These are phyloP conservation scores for Penicillium psychrofluorescens DNA, from an alignment of 495 filamentous ascomycete species.

Conservation along the genomic window DNA sequence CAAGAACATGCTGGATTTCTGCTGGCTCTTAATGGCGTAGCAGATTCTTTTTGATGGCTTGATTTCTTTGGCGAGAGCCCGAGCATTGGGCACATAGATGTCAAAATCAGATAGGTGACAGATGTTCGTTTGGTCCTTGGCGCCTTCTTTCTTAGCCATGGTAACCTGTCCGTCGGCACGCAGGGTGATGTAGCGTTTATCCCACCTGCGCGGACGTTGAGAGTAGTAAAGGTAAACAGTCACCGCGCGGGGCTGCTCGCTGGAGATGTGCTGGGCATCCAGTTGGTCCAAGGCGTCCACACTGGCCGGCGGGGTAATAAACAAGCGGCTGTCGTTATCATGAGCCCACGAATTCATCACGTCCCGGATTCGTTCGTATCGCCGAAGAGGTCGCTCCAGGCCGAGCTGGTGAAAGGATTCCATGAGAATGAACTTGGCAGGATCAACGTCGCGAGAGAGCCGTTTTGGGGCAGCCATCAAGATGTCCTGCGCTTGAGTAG, in stretches of 20 bases:
- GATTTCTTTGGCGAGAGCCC: conserved; percentile 53
- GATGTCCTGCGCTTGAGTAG: conserved; percentile 69
- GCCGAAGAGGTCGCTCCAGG: conserved; percentile 76
- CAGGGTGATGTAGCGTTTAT: conserved; percentile 74
- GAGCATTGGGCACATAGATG: conserved; percentile 68
- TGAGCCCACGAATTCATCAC: conserved; percentile 88
- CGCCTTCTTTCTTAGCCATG: conserved; percentile 57
- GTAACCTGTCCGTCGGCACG: conserved; percentile 67
- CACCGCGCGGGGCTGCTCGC: conserved; percentile 50
- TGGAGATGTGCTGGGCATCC: conserved; percentile 45
- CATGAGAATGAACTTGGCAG: conserved; percentile 55
- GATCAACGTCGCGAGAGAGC: conserved; percentile 51
- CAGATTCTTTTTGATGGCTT: conserved; percentile 74
- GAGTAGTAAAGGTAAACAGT: conserved; percentile 73
- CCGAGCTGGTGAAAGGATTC: conserved; percentile 71
- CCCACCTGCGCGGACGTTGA: conserved; percentile 74
- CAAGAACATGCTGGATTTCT: conserved; percentile 80
- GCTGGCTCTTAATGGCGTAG: conserved; percentile 87
- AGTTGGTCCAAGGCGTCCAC: conserved; percentile 40
- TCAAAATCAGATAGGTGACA: conserved; percentile 95
- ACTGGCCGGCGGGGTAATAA: conserved; percentile 47
- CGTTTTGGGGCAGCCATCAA: conserved; percentile 49
- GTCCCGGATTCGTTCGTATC: conserved; percentile 81
- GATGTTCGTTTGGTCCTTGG: conserved; percentile 53
- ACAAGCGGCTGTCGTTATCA: conserved; percentile 63